A percentile compares a stretch with the other conserved stretches of the same genome.
Conservation (phyloP, 2,329 filamentous ascomycete species). For the Blastomyces silverae region DNA sequence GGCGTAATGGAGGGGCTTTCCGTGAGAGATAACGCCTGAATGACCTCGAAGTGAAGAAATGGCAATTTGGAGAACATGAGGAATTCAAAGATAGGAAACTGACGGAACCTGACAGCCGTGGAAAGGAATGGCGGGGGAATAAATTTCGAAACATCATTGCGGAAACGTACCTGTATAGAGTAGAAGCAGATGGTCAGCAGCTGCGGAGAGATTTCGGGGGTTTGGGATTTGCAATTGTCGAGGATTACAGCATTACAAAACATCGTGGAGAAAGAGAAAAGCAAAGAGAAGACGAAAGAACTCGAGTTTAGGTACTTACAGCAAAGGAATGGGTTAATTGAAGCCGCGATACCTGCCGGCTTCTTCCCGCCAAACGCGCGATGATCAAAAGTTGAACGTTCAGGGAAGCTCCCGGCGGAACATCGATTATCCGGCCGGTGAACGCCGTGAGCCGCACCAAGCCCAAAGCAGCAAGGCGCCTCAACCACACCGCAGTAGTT, state of each 20-base stretch:
- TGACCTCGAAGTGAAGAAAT: conserved; percentile 5
- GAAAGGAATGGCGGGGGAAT: background rate
- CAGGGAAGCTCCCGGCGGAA: background rate
- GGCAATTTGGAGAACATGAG: background rate
- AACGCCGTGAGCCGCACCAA: background rate
- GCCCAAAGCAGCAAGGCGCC: conserved; percentile 7
- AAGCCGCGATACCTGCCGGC: background rate
- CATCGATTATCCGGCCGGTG: background rate
- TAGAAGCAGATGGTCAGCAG: background rate
- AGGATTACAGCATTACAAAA: background rate
- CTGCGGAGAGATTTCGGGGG: background rate
- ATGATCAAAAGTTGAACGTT: background rate
- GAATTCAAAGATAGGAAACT: background rate
- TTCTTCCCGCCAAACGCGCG: background rate
- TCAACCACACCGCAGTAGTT: conserved; percentile 10
- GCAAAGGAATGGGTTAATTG: conserved; percentile 1
- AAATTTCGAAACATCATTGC: conserved; percentile 8
- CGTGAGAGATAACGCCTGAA: conserved; percentile 5
- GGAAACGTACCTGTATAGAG: conserved; percentile 6
- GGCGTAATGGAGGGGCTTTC: background rate
- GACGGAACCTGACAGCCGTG: background rate
- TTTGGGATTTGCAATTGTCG: conserved; percentile 3
- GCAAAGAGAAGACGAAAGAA: background rate
- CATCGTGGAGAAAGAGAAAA: background rate
- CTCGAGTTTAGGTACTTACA: background rate